Base-by-base conservation (phyloP, 2,329 filamentous ascomycete genomes). In the Neofusicoccum kwambonambiense region DNA sequence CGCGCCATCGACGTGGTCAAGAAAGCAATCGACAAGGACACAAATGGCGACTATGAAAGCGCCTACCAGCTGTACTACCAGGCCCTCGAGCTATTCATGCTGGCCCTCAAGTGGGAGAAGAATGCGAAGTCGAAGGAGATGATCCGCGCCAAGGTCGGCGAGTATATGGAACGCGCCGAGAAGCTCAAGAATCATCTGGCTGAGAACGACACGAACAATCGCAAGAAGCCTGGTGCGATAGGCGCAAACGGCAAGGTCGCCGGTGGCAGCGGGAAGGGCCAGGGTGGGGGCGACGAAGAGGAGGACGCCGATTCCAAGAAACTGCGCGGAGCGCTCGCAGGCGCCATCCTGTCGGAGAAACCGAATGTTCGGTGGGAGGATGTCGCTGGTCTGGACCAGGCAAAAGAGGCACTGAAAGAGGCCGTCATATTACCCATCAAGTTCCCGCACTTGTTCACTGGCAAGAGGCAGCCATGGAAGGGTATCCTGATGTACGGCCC, bases 31-130 rank as follows among this genome's bases (percentile, higher is more conserved):
- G 93, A 97, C 77, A 89, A 91, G 72, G 95, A 99, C 82, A 96
- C 94, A 70, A 90, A 91, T 51, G 93, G 92, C 76, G 92, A 98
- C 77, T 99, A 99, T 81, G 93, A 97, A 74, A 94, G 96, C 79
- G 95, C 95, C 64, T 98, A 98, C 78, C 91, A 97, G 76, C 86
- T 90, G 68, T 99, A 99, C 86, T 97, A 97, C 83, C 89, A 92
- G 71, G 90, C 94, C 60, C 90, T 99, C 71, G 94, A 99, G 81
- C 88, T 98, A 65, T 99, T 98, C 84, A 97, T 99, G 91, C 90
- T 98, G 67, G 95, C 95, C 39, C 86, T 99, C 67, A 99, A 99
- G 84, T 99, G 94, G 94, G 95, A 99, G 83, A 99, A 98, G 86
- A 98, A 97, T 81, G 89, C 91, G 68, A 94, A 93, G 72, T 93